Evolutionary conservation across 2,329 filamentous ascomycete genomes (phyloP).

Genomic region (Coniella lustricola): DNA sequence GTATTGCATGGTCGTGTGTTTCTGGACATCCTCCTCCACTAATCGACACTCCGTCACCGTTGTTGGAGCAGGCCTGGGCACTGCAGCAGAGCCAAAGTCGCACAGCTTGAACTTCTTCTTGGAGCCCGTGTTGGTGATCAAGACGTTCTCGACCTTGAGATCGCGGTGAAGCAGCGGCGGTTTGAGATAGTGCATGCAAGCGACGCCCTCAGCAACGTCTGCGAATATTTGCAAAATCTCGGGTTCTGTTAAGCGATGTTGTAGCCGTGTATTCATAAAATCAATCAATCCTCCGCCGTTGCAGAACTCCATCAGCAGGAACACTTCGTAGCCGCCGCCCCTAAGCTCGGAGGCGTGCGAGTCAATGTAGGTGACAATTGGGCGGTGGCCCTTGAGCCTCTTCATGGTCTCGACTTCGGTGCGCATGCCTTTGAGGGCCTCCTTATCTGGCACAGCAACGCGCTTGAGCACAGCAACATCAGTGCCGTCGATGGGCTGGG

Average conservation of each 20-base stretch:
- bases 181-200: conserved; percentile 98
- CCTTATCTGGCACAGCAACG: conserved; percentile 94
- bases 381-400: conserved; percentile 90
- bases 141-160: conserved; percentile 94
- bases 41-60: conserved; percentile 82
- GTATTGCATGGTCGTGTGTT: conserved; percentile 95
- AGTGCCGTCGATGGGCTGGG: conserved; percentile 67
- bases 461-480: conserved; percentile 85
- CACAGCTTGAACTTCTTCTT: conserved; percentile 85
- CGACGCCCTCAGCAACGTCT: conserved; percentile 91
- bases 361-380: conserved; percentile 97
- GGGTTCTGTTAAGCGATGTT: conserved; percentile 93
- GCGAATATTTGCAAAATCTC: conserved; percentile 97
- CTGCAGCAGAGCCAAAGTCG: conserved; percentile 90
- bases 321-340: conserved; percentile 93
- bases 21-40: conserved; percentile 95
- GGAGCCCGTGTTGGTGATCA: conserved; percentile 67
- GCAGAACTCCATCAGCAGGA: conserved; percentile 97
- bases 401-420: conserved; percentile 99
- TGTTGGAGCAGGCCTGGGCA: conserved; percentile 75
- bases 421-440: conserved; percentile 89
- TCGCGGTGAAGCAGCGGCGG: conserved; percentile 88
- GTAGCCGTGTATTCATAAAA: conserved; percentile 97
- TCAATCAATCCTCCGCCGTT: conserved; percentile 92
- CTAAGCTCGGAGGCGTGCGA: conserved; percentile 93